phyloP scores from a whole-genome alignment of 2,329 filamentous ascomycete species.

The Podosphaera xanthii region DNA sequence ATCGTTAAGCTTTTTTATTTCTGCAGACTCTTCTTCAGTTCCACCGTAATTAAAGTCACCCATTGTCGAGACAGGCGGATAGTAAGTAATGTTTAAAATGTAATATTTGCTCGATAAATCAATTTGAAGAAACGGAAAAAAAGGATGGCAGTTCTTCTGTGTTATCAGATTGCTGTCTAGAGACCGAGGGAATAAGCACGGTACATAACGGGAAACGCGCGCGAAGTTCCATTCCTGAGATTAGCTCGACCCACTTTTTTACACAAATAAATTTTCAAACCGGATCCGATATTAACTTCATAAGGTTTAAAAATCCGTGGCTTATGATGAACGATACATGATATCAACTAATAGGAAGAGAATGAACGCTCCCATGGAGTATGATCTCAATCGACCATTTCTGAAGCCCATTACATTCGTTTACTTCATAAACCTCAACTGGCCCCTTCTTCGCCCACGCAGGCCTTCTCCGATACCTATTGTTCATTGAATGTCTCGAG shows the following conservation, averaged over 20 bases:
- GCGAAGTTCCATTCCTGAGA: neutral
- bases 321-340: constrained; percentile 36
- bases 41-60: constrained; percentile 52
- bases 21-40: constrained; percentile 58
- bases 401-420: constrained; percentile 26
- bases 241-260: neutral
- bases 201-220: neutral
- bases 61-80: constrained; percentile 23
- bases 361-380: constrained; percentile 29
- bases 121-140: neutral
- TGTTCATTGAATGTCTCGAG: too few species aligned
- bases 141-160: neutral
- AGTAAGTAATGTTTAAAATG: neutral
- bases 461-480: too few species aligned
- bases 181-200: neutral
- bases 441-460: too few species aligned
- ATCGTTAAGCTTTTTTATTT: constrained; percentile 55
- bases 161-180: neutral
- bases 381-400: constrained; percentile 38
- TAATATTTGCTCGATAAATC: neutral
- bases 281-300: constrained; percentile 6
- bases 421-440: too few species aligned
- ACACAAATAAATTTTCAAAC: neutral
- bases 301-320: constrained; percentile 17
- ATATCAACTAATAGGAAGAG: constrained; percentile 45